Evolutionary conservation across 352 stramenopile species (phyloP).

Genomic region (Globisporangium cystogenes): DNA sequence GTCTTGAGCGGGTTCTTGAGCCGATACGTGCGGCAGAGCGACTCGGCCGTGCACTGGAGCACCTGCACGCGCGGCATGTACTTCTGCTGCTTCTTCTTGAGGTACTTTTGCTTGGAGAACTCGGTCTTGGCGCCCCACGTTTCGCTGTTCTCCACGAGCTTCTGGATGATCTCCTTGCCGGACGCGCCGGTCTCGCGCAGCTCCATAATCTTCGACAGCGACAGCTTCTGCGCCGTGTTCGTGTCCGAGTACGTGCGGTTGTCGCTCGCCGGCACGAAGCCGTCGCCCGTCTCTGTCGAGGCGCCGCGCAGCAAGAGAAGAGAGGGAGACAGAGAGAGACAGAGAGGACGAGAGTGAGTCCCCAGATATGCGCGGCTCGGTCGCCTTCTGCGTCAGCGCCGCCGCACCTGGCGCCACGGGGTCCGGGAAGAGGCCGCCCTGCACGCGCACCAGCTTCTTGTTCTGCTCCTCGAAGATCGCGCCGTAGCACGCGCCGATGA

Average conservation of each 20-base stretch:
- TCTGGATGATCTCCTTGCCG: slow-evolving; percentile 87
- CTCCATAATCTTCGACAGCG: slow-evolving; percentile 52
- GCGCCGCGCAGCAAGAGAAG: background rate
- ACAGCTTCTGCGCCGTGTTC: slow-evolving; percentile 82
- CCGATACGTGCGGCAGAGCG: slow-evolving; percentile 87
- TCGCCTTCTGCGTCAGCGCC: too few relatives aligned
- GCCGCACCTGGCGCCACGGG: slow-evolving; percentile 61
- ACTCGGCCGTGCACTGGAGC: slow-evolving; percentile 84
- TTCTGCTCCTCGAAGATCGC: slow-evolving; percentile 83
- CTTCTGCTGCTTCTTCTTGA: slow-evolving; percentile 94
- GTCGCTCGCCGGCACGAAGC: slow-evolving; percentile 66
- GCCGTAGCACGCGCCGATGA: slow-evolving; percentile 71
- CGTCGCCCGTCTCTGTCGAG: slow-evolving; percentile 63
- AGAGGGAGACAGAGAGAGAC: background rate
- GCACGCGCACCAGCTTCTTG: slow-evolving; percentile 68
- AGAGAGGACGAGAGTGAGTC: background rate
- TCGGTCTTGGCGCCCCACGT: slow-evolving; percentile 94
- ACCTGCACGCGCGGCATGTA: slow-evolving; percentile 86
- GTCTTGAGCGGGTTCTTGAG: slow-evolving; percentile 89
- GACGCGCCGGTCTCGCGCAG: slow-evolving; percentile 66
- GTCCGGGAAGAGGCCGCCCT: slow-evolving; percentile 74
- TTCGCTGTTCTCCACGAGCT: slow-evolving; percentile 92
- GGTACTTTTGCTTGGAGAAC: slow-evolving; percentile 97
- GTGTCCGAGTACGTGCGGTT: slow-evolving; percentile 84
- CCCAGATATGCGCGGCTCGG: background rate